Evolutionary conservation across 202 grass and related monocot species (phyloP), one percentile per base, ranked within the genome.

Genomic region (Eragrostis tef): DNA sequence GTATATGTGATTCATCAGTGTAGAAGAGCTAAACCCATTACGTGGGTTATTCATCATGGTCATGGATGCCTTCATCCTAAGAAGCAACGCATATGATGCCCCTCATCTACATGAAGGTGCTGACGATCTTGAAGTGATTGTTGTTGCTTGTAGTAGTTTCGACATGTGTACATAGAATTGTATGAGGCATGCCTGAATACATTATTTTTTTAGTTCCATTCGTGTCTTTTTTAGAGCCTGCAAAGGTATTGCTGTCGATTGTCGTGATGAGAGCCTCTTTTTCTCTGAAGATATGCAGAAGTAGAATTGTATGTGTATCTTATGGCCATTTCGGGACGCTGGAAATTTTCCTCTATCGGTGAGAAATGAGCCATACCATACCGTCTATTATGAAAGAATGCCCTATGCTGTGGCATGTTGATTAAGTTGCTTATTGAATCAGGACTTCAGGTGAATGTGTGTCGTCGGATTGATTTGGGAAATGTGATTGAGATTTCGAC

Each of bases 1-100:
- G 12, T 86, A 94, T 54, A 84, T 93, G 51, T 97, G 75, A 92
- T 65, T 77, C 78, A 36, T 83, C 73, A 41, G 31, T 58, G 71
- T 75, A 70, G 74, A 81, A 43, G 74, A 64, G 70, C 78, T 49
- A 74, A 78, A 29, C n/a, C 25, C n/a, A 21, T 64, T 74, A n/a
- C 4, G 51, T 17, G 70, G 41, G 7, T 16, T 62, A 67, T 74
- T 75, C 61, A 56, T 70, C 69, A 80, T 56, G 77, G 34, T 70
- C 69, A 80, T 56, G 77, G 34, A 56, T 69, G 67, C 11, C 48
- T 50, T 79, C 34, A 67, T 36, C 71, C 16, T 17, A 51, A 60
- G 53, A 80, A 85, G 64, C 44, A 53, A 80, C 63, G 3, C 44
- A 21, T 80, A 12, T 80, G 53, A 16, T 75, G 21, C 58, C 50